Evolutionary conservation across 1,284 basidiomycete species (phyloP), one percentile per base, ranked within the genome.

Genomic region (Meira nashicola): DNA sequence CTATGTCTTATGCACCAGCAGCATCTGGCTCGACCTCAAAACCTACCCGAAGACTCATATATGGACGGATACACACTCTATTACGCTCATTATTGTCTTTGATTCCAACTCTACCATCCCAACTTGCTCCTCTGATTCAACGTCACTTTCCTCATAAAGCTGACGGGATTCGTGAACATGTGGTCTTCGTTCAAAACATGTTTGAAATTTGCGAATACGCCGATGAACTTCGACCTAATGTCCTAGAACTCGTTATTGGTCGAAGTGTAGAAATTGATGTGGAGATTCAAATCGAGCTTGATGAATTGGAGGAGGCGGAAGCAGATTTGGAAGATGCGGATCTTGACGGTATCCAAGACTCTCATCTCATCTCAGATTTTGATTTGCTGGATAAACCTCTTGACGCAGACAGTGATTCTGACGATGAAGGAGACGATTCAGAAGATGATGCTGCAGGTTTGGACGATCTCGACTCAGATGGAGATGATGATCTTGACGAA

Each of bases 241-340:
- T 97, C 41, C 82, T 96, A 55, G 86, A 86, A 1, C 86, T 88
- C 0, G 89, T 96, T 43, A 84, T 97, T 15, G 92, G 95, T 77
- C 85, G 91, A 15, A 89, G 92, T 47, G 87, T 98, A 41, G 88
- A 94, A 78, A 91, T 98, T 60, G 95, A 99, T 78, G 93, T 94
- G 48, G 94, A 98, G 80, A 95, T 99, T 53, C 94, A 96, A 79
- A 89, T 93, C 19, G 92, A 94, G 73, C 78, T 94, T 2, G 94
- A 97, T 77, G 92, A 96, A 68, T 81, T 94, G 17, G 93, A 95
- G 59, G 79, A 80, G 12, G 73, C 74, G 14, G 71, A 72, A 17
- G 60, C 67, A 9, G 65, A 70, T 46, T 48, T 46, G 9, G 37
- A 65, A 47, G 68, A 58, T 14, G 64, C 75, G 46, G 67, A 48